Percentiles rank a stretch among this genome's conserved stretches.
Evolutionary conservation across 331 rosid genomes (phyloP).

Genomic region (Telfairia occidentalis): DNA sequence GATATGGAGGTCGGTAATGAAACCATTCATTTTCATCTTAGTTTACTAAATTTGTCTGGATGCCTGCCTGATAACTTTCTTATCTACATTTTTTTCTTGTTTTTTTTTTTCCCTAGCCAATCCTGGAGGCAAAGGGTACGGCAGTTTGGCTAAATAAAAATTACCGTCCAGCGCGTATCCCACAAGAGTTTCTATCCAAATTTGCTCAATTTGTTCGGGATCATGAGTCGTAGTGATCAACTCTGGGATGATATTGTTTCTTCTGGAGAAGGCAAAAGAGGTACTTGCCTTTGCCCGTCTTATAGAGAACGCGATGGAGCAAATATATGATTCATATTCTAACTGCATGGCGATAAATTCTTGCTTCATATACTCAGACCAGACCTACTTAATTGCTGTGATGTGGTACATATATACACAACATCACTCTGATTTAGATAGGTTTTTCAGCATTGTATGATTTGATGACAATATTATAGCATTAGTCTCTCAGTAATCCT

Average conservation of each 20-base stretch:
- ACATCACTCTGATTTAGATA: background rate
- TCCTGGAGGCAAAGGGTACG: slow-evolving; percentile 71
- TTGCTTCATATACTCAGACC: background rate
- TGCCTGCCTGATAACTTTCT: slow-evolving; percentile 9
- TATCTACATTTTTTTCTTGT: background rate
- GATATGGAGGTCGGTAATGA: slow-evolving; percentile 51
- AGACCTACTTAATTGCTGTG: background rate
- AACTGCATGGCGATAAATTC: background rate
- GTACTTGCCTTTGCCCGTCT: slow-evolving; percentile 1
- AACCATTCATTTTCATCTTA: background rate
- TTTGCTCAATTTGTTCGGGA: slow-evolving; percentile 35
- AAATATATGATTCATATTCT: background rate
- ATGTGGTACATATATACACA: background rate
- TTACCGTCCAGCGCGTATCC: slow-evolving; percentile 66
- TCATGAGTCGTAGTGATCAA: slow-evolving; percentile 25
- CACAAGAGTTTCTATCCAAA: slow-evolving; percentile 51
- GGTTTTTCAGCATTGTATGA: background rate
- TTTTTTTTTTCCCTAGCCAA: slow-evolving; percentile 34
- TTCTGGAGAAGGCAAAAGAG: background rate
- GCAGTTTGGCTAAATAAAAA: slow-evolving; percentile 75
- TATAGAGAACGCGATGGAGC: background rate
- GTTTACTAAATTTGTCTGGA: background rate
- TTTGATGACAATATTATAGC: background rate
- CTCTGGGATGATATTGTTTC: background rate
- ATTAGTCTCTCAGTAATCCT: background rate